Evolutionary conservation across 2,329 filamentous ascomycete genomes (phyloP), one percentile per base, ranked within the genome.

Genomic region (Blumeria hordei): DNA sequence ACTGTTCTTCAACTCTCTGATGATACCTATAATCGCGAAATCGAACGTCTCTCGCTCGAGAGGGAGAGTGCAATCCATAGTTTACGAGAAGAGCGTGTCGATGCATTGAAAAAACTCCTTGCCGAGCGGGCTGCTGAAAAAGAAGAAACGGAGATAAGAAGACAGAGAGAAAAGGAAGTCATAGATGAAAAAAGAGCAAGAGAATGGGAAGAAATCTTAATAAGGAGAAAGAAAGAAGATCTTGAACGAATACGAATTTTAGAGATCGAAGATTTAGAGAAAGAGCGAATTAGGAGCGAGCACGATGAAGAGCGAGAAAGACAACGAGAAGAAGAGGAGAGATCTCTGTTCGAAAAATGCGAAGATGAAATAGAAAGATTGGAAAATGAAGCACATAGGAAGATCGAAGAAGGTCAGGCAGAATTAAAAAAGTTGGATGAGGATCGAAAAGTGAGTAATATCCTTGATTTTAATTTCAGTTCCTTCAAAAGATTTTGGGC

Each of bases 351-450:
- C 1, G 59, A 60, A 33, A 56, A 58, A 33, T 57, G 60, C 1
- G 63, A 64, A 32, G 54, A 44, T 33, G 57, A 63, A 49, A 55
- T 64, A 39, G 62, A 64, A 43, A 57, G 44, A 18, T 47, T 64
- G 18, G 63, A 64, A 45, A 60, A 63, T 45, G 62, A 64, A 55
- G 62, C 62, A 53, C 61, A 64, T 32, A 57, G 47, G 18, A 59
- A 53, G 43, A 56, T 62, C 12, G 58, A 61, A 36, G 59, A 62
- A 28, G 61, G 63, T 1, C 61, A 60, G 53, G 58, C 54, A 53
- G 55, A 41, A 12, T 34, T 64, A 37, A 54, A 54, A 16, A 57
- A 59, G 12, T 55, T 64, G 53, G 60, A 63, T 59, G 61, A 62
- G 47, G 58, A 60, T 44, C 53, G 60, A 41, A 61, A 58, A 56